Conservation (phyloP, 805 yeast species). For the Yamadazyma endophytica region DNA sequence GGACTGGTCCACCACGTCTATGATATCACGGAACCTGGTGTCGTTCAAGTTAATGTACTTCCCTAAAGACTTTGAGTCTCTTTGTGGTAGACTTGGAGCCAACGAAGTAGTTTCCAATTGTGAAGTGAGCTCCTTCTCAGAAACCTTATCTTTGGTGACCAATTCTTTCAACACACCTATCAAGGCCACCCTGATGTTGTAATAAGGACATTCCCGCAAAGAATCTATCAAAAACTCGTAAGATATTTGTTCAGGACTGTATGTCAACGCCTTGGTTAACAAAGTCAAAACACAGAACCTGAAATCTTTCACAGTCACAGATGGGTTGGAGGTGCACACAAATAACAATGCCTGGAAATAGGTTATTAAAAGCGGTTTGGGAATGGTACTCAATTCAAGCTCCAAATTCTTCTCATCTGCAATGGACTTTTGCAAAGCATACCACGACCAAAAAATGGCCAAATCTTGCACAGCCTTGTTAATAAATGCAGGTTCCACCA, state of each 20-base stretch:
- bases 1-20: constrained; percentile 36
- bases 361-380: constrained; percentile 22
- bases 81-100: no score
- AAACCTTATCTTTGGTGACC: constrained; percentile 31
- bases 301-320: constrained; percentile 18
- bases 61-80: constrained; percentile 14
- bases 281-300: constrained; percentile 51
- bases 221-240: constrained; percentile 64
- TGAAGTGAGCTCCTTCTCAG: constrained; percentile 2
- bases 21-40: constrained; percentile 39
- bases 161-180: constrained; percentile 71
- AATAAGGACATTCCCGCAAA: constrained; percentile 62
- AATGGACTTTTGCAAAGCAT: constrained; percentile 15
- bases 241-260: constrained; percentile 51
- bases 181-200: constrained; percentile 53
- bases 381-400: constrained; percentile 27
- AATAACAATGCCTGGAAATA: constrained; percentile 30
- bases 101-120: no score
- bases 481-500: constrained; percentile 23
- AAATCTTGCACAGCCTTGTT: constrained; percentile 22
- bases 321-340: constrained; percentile 15
- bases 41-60: constrained; percentile 42
- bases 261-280: constrained; percentile 58
- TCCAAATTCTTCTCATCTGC: constrained; percentile 15
- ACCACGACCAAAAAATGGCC: constrained; percentile 37